Percentiles rank a stretch among this genome's conserved stretches.
phyloP scores from a whole-genome alignment of 1,284 basidiomycete species.

The Polyporus tsugae region DNA sequence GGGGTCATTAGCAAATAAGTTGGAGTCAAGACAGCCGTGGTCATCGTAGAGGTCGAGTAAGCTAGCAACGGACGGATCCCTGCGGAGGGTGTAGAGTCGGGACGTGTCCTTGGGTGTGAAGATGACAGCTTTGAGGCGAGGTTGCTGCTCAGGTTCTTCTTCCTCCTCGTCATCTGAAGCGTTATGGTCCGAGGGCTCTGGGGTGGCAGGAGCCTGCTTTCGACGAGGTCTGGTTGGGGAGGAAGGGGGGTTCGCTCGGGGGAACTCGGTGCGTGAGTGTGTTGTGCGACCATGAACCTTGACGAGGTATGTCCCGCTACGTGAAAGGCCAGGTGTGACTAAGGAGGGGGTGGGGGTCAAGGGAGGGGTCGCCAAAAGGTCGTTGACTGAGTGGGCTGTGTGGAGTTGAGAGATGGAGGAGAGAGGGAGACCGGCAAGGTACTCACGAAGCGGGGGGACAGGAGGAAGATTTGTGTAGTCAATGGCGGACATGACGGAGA shows the following conservation, averaged over 20 bases:
- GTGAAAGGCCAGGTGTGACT: conserved; percentile 52
- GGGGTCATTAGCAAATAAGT: conserved; percentile 71
- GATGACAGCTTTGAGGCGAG: conserved; percentile 39
- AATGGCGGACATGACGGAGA: conserved; percentile 59
- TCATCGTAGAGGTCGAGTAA: conserved; percentile 77
- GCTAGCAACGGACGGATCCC: conserved; percentile 79
- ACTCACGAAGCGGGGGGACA: conserved; percentile 75
- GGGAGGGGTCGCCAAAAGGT: conserved; percentile 55
- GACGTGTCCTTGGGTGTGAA: conserved; percentile 58
- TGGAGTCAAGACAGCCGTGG: conserved; percentile 64
- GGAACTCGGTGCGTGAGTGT: conserved; percentile 70
- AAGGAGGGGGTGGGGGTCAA: conserved; percentile 47
- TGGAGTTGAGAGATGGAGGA: background rate
- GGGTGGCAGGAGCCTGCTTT: conserved; percentile 34
- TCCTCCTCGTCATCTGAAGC: conserved; percentile 25
- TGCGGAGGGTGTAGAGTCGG: conserved; percentile 66
- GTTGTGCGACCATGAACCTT: conserved; percentile 69
- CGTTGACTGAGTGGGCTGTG: conserved; percentile 73
- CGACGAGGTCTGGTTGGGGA: conserved; percentile 35
- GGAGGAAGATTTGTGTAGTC: conserved; percentile 68
- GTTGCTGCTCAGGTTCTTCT: conserved; percentile 28
- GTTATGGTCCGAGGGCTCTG: conserved; percentile 18
- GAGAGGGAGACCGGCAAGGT: background rate
- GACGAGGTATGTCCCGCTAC: conserved; percentile 71
- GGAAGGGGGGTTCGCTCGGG: conserved; percentile 58